Conservation (phyloP, 495 filamentous ascomycete genomes). For the Lasiosphaeria hispida region DNA sequence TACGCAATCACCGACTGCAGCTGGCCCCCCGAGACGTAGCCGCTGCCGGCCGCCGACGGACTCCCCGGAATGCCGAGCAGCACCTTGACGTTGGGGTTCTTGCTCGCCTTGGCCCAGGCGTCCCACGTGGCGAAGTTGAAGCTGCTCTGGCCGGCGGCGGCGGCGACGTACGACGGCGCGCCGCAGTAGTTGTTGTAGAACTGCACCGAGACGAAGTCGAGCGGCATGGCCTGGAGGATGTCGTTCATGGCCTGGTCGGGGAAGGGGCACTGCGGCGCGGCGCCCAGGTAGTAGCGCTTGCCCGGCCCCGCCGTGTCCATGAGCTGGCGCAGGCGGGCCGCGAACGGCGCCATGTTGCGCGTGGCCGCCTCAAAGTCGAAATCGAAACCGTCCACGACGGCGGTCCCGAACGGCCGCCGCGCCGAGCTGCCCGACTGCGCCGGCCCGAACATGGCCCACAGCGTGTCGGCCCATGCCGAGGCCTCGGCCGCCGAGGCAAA, state of each 20-base stretch:
- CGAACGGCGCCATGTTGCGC: slow-evolving; percentile 55
- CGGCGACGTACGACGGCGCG: slow-evolving; percentile 48
- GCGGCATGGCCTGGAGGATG: slow-evolving; percentile 52
- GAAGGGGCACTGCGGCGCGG: slow-evolving; percentile 65
- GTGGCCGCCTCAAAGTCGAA: slow-evolving; percentile 58
- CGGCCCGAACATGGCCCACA: slow-evolving; percentile 71
- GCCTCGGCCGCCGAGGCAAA: slow-evolving; percentile 56
- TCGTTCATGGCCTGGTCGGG: slow-evolving; percentile 61
- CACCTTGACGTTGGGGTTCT: slow-evolving; percentile 64
- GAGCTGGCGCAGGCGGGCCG: slow-evolving; percentile 51
- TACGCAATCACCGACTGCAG: slow-evolving; percentile 51
- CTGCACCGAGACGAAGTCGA: slow-evolving; percentile 68
- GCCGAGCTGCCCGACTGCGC: slow-evolving; percentile 27
- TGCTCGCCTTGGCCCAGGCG: slow-evolving; percentile 62
- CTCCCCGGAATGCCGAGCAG: slow-evolving; percentile 65
- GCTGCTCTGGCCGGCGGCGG: slow-evolving; percentile 47
- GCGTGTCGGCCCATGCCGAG: slow-evolving; percentile 50
- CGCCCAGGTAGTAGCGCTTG: slow-evolving; percentile 55
- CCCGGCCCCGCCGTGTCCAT: slow-evolving; percentile 46
- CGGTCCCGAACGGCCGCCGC: slow-evolving; percentile 62
- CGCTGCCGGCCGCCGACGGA: slow-evolving; percentile 54
- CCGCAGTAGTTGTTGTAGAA: slow-evolving; percentile 72
- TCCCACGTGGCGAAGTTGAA: slow-evolving; percentile 75
- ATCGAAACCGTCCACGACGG: slow-evolving; percentile 70
- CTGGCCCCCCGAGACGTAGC: slow-evolving; percentile 50